These are phyloP conservation scores for Ganoderma multipileum DNA, from an alignment of 1,284 basidiomycete genomes.

Conservation along the genomic window DNA sequence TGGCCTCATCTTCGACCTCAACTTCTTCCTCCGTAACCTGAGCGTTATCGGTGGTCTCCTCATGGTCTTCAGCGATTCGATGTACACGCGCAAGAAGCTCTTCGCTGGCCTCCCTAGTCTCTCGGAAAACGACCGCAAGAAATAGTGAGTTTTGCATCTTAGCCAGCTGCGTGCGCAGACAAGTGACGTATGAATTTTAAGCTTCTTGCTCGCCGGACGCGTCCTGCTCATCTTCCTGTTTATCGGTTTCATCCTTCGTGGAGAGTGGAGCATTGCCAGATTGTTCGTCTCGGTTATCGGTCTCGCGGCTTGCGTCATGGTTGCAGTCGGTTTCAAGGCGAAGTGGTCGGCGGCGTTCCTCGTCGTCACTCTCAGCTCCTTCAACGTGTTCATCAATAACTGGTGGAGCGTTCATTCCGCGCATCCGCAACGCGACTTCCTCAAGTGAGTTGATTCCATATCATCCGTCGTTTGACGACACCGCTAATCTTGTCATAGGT, in stretches of 20 bases:
- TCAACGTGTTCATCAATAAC: slow-evolving; percentile 99
- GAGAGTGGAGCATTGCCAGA: slow-evolving; percentile 87
- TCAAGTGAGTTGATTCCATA: slow-evolving; percentile 68
- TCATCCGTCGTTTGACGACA: slow-evolving; percentile 6
- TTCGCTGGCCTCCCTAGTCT: slow-evolving; percentile 94
- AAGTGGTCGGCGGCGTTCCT: slow-evolving; percentile 99
- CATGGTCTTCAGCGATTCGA: slow-evolving; percentile 98
- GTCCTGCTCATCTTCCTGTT: slow-evolving; percentile 99
- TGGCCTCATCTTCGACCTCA: slow-evolving; percentile 78
- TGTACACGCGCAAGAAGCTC: slow-evolving; percentile 85
- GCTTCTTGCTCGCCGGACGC: slow-evolving; percentile 96
- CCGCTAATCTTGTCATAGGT: slow-evolving; percentile 50
- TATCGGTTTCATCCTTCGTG: slow-evolving; percentile 96
- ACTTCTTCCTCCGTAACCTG: slow-evolving; percentile 90
- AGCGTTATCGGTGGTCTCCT: slow-evolving; percentile 55
- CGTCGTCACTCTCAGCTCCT: slow-evolving; percentile 88
- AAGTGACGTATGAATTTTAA: slow-evolving; percentile 47
- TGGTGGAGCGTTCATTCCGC: slow-evolving; percentile 96
- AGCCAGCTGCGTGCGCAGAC: slow-evolving; percentile 1
- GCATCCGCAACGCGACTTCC: slow-evolving; percentile 97
- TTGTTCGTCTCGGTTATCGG: slow-evolving; percentile 89
- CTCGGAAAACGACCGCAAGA: slow-evolving; percentile 95
- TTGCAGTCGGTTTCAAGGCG: slow-evolving; percentile 99
- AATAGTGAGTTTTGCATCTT: slow-evolving; percentile 77
- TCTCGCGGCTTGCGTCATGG: slow-evolving; percentile 94